A percentile compares a stretch with the other conserved stretches of the same genome.
Conservation (phyloP, 2,329 filamentous ascomycete genomes). For the Pyrenophora graminea region DNA sequence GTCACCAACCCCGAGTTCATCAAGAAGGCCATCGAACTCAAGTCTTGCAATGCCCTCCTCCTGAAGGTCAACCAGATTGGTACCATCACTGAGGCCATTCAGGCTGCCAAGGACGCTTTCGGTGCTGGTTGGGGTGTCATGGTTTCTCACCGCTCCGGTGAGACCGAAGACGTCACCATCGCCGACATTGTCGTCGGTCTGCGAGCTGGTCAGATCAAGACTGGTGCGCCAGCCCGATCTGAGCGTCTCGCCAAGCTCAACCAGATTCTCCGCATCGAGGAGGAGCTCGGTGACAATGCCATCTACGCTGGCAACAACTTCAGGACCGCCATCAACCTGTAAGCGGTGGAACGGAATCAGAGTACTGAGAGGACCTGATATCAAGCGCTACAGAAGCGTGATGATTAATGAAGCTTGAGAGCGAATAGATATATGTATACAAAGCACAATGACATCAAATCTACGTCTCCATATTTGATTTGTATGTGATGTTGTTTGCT, state of each 20-base stretch:
- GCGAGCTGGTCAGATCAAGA: slow-evolving; percentile 85
- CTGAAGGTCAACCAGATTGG: slow-evolving; percentile 99
- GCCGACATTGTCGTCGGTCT: slow-evolving; percentile 97
- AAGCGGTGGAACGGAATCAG: slow-evolving; percentile 9
- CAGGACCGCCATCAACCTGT: slow-evolving; percentile 83
- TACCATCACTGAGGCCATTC: slow-evolving; percentile 97
- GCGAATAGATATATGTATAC: slow-evolving; percentile 5
- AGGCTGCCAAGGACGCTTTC: slow-evolving; percentile 98
- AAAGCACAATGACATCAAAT: slow-evolving; percentile 6
- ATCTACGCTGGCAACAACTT: slow-evolving; percentile 92
- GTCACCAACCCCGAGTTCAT: slow-evolving; percentile 99
- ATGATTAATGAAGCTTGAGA: slow-evolving; percentile 13
- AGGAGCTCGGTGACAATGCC: slow-evolving; percentile 85
- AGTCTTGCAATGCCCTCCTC: slow-evolving; percentile 96
- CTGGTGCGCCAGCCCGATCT: slow-evolving; percentile 73
- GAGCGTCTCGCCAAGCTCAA: slow-evolving; percentile 99
- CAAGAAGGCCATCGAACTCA: slow-evolving; percentile 99
- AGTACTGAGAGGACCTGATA: not conserved
- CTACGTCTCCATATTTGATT: not conserved
- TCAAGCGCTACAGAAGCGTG: not conserved
- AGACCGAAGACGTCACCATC: slow-evolving; percentile 99
- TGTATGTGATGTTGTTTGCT: not conserved
- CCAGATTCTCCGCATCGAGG: slow-evolving; percentile 99
- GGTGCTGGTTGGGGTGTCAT: slow-evolving; percentile 95
- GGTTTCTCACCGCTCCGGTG: slow-evolving; percentile 98